phyloP scores from a whole-genome alignment of 768 basidiomycete species.

The Naganishia friedmannii region DNA sequence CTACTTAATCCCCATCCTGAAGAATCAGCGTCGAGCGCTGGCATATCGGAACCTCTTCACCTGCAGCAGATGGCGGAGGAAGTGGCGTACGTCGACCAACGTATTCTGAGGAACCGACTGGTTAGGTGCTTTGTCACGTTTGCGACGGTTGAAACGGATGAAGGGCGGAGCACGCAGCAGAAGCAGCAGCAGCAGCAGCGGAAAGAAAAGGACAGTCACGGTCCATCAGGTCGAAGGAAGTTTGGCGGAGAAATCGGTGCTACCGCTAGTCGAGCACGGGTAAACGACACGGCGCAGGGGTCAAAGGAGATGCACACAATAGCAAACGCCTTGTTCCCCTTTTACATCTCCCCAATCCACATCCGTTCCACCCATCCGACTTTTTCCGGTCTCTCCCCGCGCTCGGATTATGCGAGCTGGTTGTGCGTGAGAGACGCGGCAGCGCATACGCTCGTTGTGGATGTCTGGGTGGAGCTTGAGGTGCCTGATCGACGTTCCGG shows the following conservation, averaged over 20 bases:
- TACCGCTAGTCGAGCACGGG: no score
- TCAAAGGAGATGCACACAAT: neutral
- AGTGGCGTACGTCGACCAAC: slow-evolving; percentile 1
- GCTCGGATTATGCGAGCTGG: slow-evolving; percentile 60
- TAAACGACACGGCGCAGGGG: no score
- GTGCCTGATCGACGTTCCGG: neutral
- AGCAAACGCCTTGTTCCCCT: slow-evolving; percentile 53
- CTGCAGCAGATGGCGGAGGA: neutral
- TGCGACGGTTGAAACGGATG: slow-evolving; percentile 5
- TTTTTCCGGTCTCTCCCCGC: slow-evolving; percentile 63
- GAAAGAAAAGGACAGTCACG: neutral
- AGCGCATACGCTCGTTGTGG: slow-evolving; percentile 61
- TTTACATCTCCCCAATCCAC: slow-evolving; percentile 77
- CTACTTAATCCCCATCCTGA: no score
- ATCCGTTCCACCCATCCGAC: slow-evolving; percentile 78
- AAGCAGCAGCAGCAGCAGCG: neutral
- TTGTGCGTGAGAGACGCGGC: slow-evolving; percentile 56
- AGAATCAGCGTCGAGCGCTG: no score
- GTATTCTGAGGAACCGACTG: slow-evolving; percentile 8
- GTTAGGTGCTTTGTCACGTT: slow-evolving; percentile 22
- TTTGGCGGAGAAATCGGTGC: neutral
- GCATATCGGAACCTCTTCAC: neutral
- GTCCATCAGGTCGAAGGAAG: neutral
- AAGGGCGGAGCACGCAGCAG: neutral
- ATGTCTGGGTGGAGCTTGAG: slow-evolving; percentile 44